Conservation (phyloP, 352 stramenopile genomes). For the Globisporangium nodosum region DNA sequence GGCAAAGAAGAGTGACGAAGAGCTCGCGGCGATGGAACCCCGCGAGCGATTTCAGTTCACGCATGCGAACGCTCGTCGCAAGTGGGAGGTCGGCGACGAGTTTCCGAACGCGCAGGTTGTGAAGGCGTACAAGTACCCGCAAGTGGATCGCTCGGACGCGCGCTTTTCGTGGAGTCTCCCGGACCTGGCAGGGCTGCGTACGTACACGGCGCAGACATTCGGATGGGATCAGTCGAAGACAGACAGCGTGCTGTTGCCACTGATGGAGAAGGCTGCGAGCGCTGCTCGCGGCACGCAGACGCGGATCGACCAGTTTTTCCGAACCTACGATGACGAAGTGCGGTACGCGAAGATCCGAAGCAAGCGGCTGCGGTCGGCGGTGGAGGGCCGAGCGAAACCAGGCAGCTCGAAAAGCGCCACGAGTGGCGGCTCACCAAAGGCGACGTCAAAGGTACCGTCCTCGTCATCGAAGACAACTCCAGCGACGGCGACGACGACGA, state of each 20-base stretch:
- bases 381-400: slow-evolving; percentile 32
- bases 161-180: slow-evolving; percentile 93
- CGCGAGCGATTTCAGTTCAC: slow-evolving; percentile 88
- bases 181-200: slow-evolving; percentile 79
- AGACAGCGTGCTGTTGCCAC: slow-evolving; percentile 85
- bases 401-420: neutral
- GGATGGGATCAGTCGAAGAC: slow-evolving; percentile 93
- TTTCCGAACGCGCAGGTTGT: slow-evolving; percentile 93
- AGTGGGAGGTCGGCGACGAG: slow-evolving; percentile 90
- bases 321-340: slow-evolving; percentile 94
- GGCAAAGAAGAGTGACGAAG: slow-evolving; percentile 43
- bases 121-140: slow-evolving; percentile 91
- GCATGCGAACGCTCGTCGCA: slow-evolving; percentile 84
- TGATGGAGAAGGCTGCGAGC: slow-evolving; percentile 61
- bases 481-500: neutral
- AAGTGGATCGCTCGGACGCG: slow-evolving; percentile 75
- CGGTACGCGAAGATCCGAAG: slow-evolving; percentile 92
- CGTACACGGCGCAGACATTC: slow-evolving; percentile 87
- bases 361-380: slow-evolving; percentile 83
- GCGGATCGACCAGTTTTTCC: slow-evolving; percentile 94
- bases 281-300: slow-evolving; percentile 63
- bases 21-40: slow-evolving; percentile 37
- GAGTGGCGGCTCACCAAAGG: neutral
- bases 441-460: neutral
- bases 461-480: neutral